Evolutionary conservation across 371 early-diverging fungal genomes (phyloP).

Genomic region (Apophysomyces trapeziformis): DNA sequence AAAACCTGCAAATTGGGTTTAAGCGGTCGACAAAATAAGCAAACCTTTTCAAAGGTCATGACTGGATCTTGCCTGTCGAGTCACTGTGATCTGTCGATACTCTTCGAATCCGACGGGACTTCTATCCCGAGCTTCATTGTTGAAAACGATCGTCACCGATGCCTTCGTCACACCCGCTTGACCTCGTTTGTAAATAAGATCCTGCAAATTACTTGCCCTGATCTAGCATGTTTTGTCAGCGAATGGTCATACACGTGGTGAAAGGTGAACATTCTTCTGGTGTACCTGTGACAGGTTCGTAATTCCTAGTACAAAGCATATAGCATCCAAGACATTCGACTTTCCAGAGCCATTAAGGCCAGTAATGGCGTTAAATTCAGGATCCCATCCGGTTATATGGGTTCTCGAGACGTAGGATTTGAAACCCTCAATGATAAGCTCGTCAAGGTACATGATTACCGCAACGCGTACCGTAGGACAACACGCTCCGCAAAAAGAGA

Average conservation of each 20-base stretch:
- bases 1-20: constrained; percentile 61
- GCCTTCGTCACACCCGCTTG: constrained; percentile 98
- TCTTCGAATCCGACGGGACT: constrained; percentile 95
- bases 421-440: constrained; percentile 97
- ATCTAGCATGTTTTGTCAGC: constrained; percentile 61
- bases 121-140: constrained; percentile 84
- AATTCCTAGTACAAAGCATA: constrained; percentile 99
- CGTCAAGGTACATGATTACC: constrained; percentile 86
- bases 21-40: no score
- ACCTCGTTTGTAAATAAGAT: constrained; percentile 97
- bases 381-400: constrained; percentile 95
- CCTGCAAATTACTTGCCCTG: constrained; percentile 92
- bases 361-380: constrained; percentile 99
- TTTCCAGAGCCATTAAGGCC: constrained; percentile 99
- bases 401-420: constrained; percentile 97
- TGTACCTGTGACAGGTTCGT: constrained; percentile 83
- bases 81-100: constrained; percentile 87
- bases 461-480: neutral
- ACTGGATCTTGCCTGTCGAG: constrained; percentile 82
- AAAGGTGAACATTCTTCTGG: neutral
- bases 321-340: constrained; percentile 99
- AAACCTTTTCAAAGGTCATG: neutral
- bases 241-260: neutral
- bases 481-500: neutral
- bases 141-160: constrained; percentile 96